Conservation (phyloP, 2,329 filamentous ascomycete genomes). For the Hypoxylon sp. region DNA sequence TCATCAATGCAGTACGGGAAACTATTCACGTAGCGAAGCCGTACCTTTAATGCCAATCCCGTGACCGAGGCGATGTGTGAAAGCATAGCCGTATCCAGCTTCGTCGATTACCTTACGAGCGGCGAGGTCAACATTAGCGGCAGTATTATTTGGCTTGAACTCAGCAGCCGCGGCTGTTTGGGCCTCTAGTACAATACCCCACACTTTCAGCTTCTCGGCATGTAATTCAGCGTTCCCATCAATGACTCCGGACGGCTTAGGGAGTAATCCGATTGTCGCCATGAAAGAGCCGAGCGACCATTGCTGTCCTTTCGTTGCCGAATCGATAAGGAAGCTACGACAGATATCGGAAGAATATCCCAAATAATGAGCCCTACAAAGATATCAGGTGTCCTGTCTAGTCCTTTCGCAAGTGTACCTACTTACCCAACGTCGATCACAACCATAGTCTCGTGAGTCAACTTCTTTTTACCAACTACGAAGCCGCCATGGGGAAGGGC, state of each 20-base stretch:
- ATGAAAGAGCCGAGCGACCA: slow-evolving; percentile 4
- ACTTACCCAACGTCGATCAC: slow-evolving; percentile 71
- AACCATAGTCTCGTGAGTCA: slow-evolving; percentile 69
- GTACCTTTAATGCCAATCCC: slow-evolving; percentile 73
- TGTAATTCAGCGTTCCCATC: slow-evolving; percentile 45
- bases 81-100: slow-evolving; percentile 71
- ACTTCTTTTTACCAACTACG: slow-evolving; percentile 64
- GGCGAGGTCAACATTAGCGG: slow-evolving; percentile 73
- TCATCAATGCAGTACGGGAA: neutral
- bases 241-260: neutral
- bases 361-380: slow-evolving; percentile 66
- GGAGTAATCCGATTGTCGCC: neutral
- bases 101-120: slow-evolving; percentile 69
- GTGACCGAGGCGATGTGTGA: slow-evolving; percentile 75
- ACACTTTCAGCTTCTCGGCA: slow-evolving; percentile 69
- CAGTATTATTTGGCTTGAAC: slow-evolving; percentile 66
- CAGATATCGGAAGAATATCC: slow-evolving; percentile 76
- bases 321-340: slow-evolving; percentile 70
- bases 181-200: slow-evolving; percentile 73
- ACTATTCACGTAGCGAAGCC: neutral
- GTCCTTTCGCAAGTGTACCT: slow-evolving; percentile 3
- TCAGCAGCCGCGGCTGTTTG: slow-evolving; percentile 68
- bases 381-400: slow-evolving; percentile 29
- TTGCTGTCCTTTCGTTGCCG: slow-evolving; percentile 11
- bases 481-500: slow-evolving; percentile 69